Conservation (phyloP, 2,329 filamentous ascomycete genomes). For the Madurella fahalii region DNA sequence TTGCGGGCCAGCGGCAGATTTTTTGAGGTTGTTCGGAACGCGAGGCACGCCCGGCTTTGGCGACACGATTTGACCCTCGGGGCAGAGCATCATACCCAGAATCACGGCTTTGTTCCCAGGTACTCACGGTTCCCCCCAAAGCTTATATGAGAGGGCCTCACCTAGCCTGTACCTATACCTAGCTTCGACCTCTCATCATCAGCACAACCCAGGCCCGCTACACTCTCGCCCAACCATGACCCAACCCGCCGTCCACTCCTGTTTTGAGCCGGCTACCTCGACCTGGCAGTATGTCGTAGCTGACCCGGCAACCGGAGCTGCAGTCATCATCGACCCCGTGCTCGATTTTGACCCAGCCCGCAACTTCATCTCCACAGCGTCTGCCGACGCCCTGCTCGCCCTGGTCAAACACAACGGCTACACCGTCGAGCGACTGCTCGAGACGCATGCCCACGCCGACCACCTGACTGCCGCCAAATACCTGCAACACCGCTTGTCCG, state of each 20-base stretch:
- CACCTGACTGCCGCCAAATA: constrained; percentile 58
- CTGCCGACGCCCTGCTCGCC: constrained; percentile 50
- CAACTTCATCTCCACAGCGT: constrained; percentile 42
- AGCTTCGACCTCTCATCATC: no score
- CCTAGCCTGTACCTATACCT: no score
- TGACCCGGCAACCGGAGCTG: constrained; percentile 44
- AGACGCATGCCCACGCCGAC: constrained; percentile 60
- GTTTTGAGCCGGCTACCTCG: constrained; percentile 41
- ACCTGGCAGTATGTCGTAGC: constrained; percentile 60
- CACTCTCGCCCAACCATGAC: constrained; percentile 1
- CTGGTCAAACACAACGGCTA: constrained; percentile 44
- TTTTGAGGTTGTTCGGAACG: no score
- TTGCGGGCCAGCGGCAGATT: no score
- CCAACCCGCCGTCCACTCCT: constrained; percentile 36
- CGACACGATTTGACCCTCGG: no score
- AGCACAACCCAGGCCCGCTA: no score
- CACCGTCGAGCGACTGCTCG: constrained; percentile 49
- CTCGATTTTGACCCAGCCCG: constrained; percentile 50
- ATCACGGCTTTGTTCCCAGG: no score
- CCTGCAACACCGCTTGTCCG: constrained; percentile 44
- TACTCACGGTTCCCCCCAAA: no score
- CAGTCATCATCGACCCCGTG: constrained; percentile 60
- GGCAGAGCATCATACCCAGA: no score
- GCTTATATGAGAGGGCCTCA: no score
- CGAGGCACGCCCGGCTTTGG: no score